Base-by-base conservation (phyloP, 345 rosid species). In the Acer campestre region DNA sequence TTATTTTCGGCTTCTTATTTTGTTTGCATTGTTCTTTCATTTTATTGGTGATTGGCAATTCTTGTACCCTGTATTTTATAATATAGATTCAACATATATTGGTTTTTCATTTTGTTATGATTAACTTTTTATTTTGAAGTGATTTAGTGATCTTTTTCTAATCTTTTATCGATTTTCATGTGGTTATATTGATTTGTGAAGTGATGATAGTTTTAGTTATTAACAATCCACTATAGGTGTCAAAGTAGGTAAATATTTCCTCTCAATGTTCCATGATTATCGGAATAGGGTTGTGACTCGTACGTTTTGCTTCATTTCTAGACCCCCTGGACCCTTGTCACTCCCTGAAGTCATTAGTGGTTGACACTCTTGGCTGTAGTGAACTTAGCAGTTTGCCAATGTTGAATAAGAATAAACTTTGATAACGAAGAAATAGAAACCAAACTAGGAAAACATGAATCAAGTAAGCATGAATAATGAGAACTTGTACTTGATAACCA, bases 41-140 rank as follows among this genome's bases (percentile, higher is more conserved):
- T 76, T 27, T 74, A 51, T 71, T 59, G 61, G 22, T 40, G 58
- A 5, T 73, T 64, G 78, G 38, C 61, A 20, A 56, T 81, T 75
- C 68, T 71, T 74, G 25, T 72, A 17, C 49, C 66, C 63, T 71
- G 69, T 77, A 77, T 81, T 27, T 73, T 58, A 61, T 86, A 79
- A 73, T 53, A 73, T 53, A 82, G 20, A 70, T 73, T 61, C 49
- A 67, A 31, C 62, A 53, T 64, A 46, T 46, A 67, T 16, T 23
- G 48, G 1, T 40, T 71, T 79, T 18, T 7, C 14, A 5, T 38
- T 77, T 31, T 76, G 14, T 14, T 70, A 49, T 70, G 48, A 66
- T 14, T 75, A 29, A 31, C 38, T 11, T 65, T 51, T 12, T 35
- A 35, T 2, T 3, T 63, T 64, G 6, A 40, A 42, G 35, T 46